Evolutionary conservation across 139 green algal species (phyloP), one percentile per base, ranked within the genome.

Genomic region (Helicosporidium sp.): DNA sequence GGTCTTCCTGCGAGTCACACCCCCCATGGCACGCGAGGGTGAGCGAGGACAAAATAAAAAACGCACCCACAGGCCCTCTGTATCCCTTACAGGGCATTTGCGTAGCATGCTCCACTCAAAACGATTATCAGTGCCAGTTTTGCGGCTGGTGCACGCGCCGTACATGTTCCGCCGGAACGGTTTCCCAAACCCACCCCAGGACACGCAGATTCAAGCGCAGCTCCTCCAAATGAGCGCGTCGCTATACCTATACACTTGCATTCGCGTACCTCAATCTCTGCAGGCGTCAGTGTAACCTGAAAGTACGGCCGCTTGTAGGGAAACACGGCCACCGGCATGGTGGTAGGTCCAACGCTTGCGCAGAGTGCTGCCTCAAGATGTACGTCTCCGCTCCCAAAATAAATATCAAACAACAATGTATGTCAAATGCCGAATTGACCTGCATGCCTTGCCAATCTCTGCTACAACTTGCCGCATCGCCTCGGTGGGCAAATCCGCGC

Each of bases 201-300:
- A n/a, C n/a, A n/a, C n/a, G n/a, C n/a, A n/a, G n/a, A n/a, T n/a
- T n/a, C n/a, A n/a, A n/a, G n/a, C n/a, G n/a, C n/a, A n/a, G n/a
- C n/a, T n/a, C n/a, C n/a, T n/a, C n/a, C n/a, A n/a, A n/a, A n/a
- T n/a, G n/a, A n/a, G n/a, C n/a, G n/a, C n/a, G n/a, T n/a, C n/a
- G n/a, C n/a, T n/a, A n/a, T n/a, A n/a, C n/a, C n/a, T n/a, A n/a
- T n/a, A n/a, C n/a, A n/a, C n/a, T n/a, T n/a, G n/a, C n/a, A n/a
- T n/a, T n/a, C n/a, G n/a, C 62, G 29, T 42, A 74, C 66, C 56
- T 75, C 57, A 28, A 75, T 75, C 27, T 75, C 66, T 16, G 70
- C 51, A 17, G 54, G 48, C 3, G 48, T 55, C 20, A 75, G 54
- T 3, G 53, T 62, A 33, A 75, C 26, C 23, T 66, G 59, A 42